phyloP scores from a whole-genome alignment of 768 basidiomycete genomes.

The Pholiota microspora region DNA sequence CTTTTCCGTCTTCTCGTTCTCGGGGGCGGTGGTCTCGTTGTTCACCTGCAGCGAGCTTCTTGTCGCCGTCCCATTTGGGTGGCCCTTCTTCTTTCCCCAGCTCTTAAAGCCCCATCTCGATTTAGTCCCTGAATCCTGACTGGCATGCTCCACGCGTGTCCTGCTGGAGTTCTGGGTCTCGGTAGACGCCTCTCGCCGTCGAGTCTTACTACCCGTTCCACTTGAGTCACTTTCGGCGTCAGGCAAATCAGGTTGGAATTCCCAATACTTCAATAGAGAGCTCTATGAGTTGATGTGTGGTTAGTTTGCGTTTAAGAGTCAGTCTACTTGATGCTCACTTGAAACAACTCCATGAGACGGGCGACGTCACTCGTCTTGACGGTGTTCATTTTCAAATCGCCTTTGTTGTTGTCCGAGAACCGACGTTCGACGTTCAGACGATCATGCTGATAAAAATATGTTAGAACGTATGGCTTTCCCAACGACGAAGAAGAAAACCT shows the following conservation, averaged over 20 bases:
- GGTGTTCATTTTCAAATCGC: conserved; percentile 39
- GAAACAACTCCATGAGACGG: conserved; percentile 82
- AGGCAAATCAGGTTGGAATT: conserved; percentile 48
- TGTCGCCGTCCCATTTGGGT: conserved; percentile 3
- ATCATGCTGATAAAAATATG: conserved; percentile 54
- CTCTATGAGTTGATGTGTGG: conserved; percentile 36
- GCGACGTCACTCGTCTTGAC: conserved; percentile 80
- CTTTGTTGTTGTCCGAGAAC: conserved; percentile 40
- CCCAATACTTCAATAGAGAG: conserved; percentile 70
- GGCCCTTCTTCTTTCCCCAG: conserved; percentile 27
- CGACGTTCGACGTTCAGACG: conserved; percentile 71
- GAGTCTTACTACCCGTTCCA: conserved; percentile 16
- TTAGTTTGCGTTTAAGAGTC: background rate
- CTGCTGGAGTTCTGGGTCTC: conserved; percentile 36
- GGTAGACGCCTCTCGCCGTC: conserved; percentile 27
- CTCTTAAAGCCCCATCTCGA: conserved; percentile 31
- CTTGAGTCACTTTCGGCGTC: conserved; percentile 24
- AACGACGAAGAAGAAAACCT: conserved; percentile 39
- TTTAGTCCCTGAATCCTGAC: conserved; percentile 23
- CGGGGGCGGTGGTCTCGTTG: background rate
- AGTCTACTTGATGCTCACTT: conserved; percentile 36
- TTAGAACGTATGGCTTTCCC: background rate
- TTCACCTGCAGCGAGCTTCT: conserved; percentile 6
- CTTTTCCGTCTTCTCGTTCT: conserved; percentile 23
- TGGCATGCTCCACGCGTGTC: conserved; percentile 37